These are phyloP conservation scores for Hymenoscyphus linearis DNA, from an alignment of 2,329 filamentous ascomycete species.

Conservation along the genomic window DNA sequence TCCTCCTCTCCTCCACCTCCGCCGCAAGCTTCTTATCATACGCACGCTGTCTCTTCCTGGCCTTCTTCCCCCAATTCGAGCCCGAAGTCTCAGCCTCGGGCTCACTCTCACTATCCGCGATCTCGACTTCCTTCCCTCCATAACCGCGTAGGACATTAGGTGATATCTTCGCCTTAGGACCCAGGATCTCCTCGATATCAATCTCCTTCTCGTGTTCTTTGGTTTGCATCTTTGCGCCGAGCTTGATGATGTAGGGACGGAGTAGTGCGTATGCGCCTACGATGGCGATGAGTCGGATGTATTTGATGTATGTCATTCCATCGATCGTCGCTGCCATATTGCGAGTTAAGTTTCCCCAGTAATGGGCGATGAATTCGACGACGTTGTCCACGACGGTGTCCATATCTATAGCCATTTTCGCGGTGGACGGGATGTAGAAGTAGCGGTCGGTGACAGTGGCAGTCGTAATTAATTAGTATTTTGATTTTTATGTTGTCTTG, in stretches of 20 bases:
- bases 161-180: conserved; percentile 47
- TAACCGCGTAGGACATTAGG: conserved; percentile 54
- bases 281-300: conserved; percentile 66
- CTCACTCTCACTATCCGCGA: conserved; percentile 48
- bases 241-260: conserved; percentile 68
- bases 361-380: conserved; percentile 8
- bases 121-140: conserved; percentile 40
- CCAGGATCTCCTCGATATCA: conserved; percentile 29
- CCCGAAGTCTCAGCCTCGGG: conserved; percentile 37
- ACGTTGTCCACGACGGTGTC: conserved; percentile 1
- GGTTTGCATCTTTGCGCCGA: conserved; percentile 58
- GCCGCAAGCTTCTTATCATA: conserved; percentile 62
- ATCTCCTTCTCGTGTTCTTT: conserved; percentile 52
- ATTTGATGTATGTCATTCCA: conserved; percentile 47
- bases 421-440: too few relatives aligned
- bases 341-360: conserved; percentile 34
- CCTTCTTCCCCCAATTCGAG: conserved; percentile 62
- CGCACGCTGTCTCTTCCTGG: conserved; percentile 61
- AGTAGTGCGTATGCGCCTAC: conserved; percentile 69
- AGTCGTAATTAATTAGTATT: not conserved
- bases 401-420: conserved; percentile 4
- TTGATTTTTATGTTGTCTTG: not conserved
- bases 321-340: conserved; percentile 47
- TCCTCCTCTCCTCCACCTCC: conserved; percentile 49
- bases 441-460: too few relatives aligned